Percentiles rank a stretch among this genome's conserved stretches.
phyloP scores from a whole-genome alignment of 2,329 filamentous ascomycete species.

The Phaeomoniella chlamydospora region DNA sequence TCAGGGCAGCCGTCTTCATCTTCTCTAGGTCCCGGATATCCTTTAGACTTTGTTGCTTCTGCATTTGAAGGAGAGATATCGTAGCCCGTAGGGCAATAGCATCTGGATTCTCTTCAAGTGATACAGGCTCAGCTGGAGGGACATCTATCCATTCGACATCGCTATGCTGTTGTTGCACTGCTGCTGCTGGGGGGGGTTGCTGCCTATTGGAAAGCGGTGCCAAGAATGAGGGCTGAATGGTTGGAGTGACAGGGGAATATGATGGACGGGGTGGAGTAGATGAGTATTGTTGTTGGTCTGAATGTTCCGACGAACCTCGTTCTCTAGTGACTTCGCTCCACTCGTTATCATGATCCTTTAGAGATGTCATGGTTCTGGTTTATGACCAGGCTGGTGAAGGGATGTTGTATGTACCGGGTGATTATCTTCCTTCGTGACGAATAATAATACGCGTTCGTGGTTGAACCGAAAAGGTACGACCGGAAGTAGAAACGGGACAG shows the following conservation, averaged over 20 bases:
- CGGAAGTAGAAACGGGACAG: too few species aligned
- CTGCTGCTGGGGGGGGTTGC: background rate
- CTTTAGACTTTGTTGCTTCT: slow-evolving; percentile 60
- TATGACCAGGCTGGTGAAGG: too few species aligned
- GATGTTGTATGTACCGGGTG: too few species aligned
- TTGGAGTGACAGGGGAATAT: slow-evolving; percentile 32
- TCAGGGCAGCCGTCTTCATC: slow-evolving; percentile 56
- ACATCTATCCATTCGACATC: slow-evolving; percentile 10
- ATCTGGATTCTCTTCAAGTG: slow-evolving; percentile 55
- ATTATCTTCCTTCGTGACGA: too few species aligned
- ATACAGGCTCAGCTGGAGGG: slow-evolving; percentile 25
- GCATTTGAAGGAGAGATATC: slow-evolving; percentile 74
- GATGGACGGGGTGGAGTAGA: slow-evolving; percentile 27
- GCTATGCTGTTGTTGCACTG: too few species aligned
- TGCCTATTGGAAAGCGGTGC: background rate
- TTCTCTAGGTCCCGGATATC: slow-evolving; percentile 59
- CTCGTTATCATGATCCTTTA: too few species aligned
- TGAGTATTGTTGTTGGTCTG: slow-evolving; percentile 10
- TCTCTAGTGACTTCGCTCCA: too few species aligned
- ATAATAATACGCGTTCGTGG: too few species aligned
- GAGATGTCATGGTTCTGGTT: too few species aligned
- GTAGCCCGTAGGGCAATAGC: slow-evolving; percentile 74
- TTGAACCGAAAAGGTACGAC: too few species aligned
- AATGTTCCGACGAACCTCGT: background rate
- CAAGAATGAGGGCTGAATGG: slow-evolving; percentile 10